These are phyloP conservation scores for Karstenula rhodostoma DNA, from an alignment of 2,329 filamentous ascomycete species.

Conservation along the genomic window DNA sequence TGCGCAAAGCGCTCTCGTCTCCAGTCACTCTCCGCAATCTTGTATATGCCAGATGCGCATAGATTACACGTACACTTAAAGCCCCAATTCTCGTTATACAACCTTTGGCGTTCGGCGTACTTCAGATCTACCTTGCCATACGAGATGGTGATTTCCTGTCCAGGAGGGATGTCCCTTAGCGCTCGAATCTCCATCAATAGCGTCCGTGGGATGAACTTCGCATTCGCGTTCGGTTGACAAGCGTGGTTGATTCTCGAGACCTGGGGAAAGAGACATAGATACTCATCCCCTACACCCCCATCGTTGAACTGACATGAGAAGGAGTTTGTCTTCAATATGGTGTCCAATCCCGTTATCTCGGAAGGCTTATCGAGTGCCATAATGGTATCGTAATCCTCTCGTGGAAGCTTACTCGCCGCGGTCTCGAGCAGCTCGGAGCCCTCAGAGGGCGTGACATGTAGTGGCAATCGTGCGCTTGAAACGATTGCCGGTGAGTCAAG, in stretches of 20 bases:
- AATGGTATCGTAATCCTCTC: constrained; percentile 17
- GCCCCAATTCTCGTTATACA: constrained; percentile 33
- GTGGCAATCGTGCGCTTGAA: constrained; percentile 29
- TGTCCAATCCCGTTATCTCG: constrained; percentile 25
- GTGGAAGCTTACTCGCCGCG: constrained; percentile 21
- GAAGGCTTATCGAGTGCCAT: constrained; percentile 26
- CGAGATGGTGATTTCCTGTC: constrained; percentile 35
- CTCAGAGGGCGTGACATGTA: constrained; percentile 19
- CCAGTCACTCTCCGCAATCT: constrained; percentile 29
- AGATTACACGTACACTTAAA: constrained; percentile 33
- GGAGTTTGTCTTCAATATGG: constrained; percentile 35
- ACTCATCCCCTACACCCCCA: constrained; percentile 28
- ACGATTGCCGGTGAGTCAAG: constrained; percentile 32
- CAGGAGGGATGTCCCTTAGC: constrained; percentile 25
- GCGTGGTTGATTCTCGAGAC: constrained; percentile 37
- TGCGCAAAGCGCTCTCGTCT: constrained; percentile 27
- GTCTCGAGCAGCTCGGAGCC: constrained; percentile 25
- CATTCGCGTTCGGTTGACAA: constrained; percentile 33
- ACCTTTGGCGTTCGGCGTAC: constrained; percentile 25
- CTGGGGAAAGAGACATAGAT: constrained; percentile 35
- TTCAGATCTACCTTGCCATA: constrained; percentile 32
- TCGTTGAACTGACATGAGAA: constrained; percentile 34
- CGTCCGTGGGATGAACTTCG: constrained; percentile 28
- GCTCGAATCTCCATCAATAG: constrained; percentile 35
- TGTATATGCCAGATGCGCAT: constrained; percentile 28